These are phyloP conservation scores for Penicillium sclerotigenum DNA, from an alignment of 2,329 filamentous ascomycete species.

Conservation along the genomic window DNA sequence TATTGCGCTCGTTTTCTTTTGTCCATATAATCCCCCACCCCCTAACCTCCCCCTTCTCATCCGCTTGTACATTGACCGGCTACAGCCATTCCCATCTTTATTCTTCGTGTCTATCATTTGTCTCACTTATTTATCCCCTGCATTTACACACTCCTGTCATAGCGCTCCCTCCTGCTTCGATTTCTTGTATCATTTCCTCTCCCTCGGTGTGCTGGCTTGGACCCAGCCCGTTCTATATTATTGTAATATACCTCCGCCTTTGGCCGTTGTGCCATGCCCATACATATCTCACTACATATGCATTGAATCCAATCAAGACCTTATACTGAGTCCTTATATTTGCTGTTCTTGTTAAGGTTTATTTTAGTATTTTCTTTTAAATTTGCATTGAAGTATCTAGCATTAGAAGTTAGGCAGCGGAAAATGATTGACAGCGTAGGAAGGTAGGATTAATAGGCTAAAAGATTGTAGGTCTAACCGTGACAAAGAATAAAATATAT, in stretches of 20 bases:
- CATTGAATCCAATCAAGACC: not conserved
- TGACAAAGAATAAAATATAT: not conserved
- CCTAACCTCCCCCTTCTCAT: not conserved
- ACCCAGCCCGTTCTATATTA: slow-evolving; percentile 21
- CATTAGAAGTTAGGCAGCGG: not conserved
- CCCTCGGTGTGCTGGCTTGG: slow-evolving; percentile 21
- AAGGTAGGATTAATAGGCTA: not conserved
- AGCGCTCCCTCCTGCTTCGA: not conserved
- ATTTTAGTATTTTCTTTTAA: not conserved
- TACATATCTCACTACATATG: slow-evolving; percentile 18
- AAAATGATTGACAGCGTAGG: not conserved
- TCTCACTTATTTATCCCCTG: slow-evolving; percentile 3
- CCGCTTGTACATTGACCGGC: slow-evolving; percentile 26
- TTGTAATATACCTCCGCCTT: slow-evolving; percentile 35
- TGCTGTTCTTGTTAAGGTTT: not conserved
- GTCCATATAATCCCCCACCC: slow-evolving; percentile 16
- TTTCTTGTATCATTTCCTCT: slow-evolving; percentile 23
- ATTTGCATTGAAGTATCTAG: no score
- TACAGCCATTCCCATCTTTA: slow-evolving; percentile 10
- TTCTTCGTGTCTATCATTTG: slow-evolving; percentile 13
- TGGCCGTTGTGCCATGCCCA: slow-evolving; percentile 19
- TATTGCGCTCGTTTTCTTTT: slow-evolving; percentile 24
- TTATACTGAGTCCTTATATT: not conserved
- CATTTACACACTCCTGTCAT: slow-evolving; percentile 12
- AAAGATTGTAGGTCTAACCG: no score